Evolutionary conservation across 306 rosid species (phyloP).

Genomic region (Hippophae rhamnoides): DNA sequence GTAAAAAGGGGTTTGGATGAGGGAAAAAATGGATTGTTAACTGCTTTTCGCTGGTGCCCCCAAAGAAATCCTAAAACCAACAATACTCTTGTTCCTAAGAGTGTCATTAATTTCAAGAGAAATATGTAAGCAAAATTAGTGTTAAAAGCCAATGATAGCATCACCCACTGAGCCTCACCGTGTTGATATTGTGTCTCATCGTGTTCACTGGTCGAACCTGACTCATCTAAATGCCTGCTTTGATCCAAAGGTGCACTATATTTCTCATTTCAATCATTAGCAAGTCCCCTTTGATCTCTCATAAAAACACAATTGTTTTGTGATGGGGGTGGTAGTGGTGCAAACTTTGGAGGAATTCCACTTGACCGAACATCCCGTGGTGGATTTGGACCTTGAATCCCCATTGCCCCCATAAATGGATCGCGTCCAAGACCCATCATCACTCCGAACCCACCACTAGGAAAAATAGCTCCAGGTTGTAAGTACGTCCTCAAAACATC

Average conservation of each 20-base stretch:
- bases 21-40: too few species aligned
- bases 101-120: too few species aligned
- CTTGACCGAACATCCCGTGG: constrained; percentile 63
- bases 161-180: constrained; percentile 61
- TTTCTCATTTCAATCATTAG: constrained; percentile 59
- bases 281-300: constrained; percentile 63
- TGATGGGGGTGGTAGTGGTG: constrained; percentile 51
- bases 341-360: constrained; percentile 72
- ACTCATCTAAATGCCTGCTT: constrained; percentile 57
- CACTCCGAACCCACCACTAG: constrained; percentile 86
- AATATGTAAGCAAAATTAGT: constrained; percentile 11
- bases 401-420: constrained; percentile 92
- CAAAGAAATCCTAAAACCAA: too few species aligned
- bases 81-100: too few species aligned
- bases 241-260: constrained; percentile 50
- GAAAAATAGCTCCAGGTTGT: constrained; percentile 74
- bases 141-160: constrained; percentile 36
- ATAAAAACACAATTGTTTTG: constrained; percentile 29
- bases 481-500: constrained; percentile 91
- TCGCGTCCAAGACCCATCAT: constrained; percentile 91
- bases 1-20: too few species aligned
- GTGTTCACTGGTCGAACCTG: constrained; percentile 50
- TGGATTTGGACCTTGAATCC: constrained; percentile 63
- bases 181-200: constrained; percentile 57
- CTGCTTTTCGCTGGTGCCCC: too few species aligned